phyloP scores from a whole-genome alignment of 225 moss, liverwort and hornwort species.

The Thuidium tamariscinum region DNA sequence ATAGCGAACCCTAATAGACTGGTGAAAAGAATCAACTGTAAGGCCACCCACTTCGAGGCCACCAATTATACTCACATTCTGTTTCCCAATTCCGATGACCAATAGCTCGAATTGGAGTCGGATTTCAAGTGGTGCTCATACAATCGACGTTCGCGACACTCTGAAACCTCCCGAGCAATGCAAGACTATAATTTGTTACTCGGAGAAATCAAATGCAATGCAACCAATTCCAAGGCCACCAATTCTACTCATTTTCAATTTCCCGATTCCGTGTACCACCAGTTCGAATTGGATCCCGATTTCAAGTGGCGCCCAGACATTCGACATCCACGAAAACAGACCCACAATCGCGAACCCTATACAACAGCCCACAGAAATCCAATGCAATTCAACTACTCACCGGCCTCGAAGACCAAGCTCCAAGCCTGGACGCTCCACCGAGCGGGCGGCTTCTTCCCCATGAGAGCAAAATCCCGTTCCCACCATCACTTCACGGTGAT shows the following conservation, averaged over 20 bases:
- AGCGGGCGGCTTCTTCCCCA: slow-evolving; percentile 11
- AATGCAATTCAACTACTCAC: neutral
- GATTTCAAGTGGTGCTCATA: neutral
- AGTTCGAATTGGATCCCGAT: neutral
- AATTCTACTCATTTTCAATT: neutral
- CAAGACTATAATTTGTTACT: neutral
- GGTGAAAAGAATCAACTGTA: neutral
- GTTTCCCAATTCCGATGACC: neutral
- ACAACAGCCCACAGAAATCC: neutral
- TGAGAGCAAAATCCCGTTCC: neutral
- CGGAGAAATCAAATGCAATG: neutral
- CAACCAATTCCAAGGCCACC: neutral
- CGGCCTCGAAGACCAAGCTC: slow-evolving; percentile 17
- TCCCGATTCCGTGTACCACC: neutral
- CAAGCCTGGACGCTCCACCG: neutral
- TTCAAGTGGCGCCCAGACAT: neutral
- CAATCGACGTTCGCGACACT: neutral
- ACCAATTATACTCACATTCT: neutral
- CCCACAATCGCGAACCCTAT: neutral
- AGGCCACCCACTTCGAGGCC: neutral
- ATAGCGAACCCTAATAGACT: neutral
- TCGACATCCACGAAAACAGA: neutral
- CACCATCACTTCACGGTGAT: neutral
- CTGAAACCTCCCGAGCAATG: neutral
- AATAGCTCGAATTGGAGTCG: neutral